Evolutionary conservation across 805 yeast species (phyloP).

Genomic region (Torulaspora delbrueckii): DNA sequence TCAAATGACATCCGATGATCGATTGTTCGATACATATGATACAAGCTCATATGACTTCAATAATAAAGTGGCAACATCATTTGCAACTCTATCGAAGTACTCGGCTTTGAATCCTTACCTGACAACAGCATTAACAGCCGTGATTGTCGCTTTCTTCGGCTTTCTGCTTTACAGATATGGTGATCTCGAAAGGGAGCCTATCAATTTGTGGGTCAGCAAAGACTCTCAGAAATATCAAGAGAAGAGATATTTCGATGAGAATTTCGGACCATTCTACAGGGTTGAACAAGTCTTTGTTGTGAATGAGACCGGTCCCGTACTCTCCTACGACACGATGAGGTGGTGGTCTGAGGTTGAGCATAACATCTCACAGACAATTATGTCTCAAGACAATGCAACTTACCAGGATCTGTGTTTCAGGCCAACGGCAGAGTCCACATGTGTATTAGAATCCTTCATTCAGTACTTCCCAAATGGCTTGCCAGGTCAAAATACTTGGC

Average conservation of each 20-base stretch:
- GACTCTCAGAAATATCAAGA: constrained; percentile 63
- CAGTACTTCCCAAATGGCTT: constrained; percentile 77
- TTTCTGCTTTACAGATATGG: constrained; percentile 42
- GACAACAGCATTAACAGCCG: constrained; percentile 42
- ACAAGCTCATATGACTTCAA: constrained; percentile 16
- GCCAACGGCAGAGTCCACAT: constrained; percentile 66
- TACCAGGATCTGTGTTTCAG: constrained; percentile 75
- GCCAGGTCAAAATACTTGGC: constrained; percentile 48
- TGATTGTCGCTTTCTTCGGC: constrained; percentile 33
- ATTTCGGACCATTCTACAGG: constrained; percentile 89
- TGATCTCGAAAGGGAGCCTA: constrained; percentile 71
- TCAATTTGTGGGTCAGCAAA: constrained; percentile 86
- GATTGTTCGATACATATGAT: constrained; percentile 21
- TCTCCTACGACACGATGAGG: constrained; percentile 60
- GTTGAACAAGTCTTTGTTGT: constrained; percentile 77
- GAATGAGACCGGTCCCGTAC: constrained; percentile 62
- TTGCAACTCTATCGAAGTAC: constrained; percentile 48
- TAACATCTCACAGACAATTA: constrained; percentile 40
- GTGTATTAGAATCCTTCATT: constrained; percentile 83
- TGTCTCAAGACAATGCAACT: constrained; percentile 30
- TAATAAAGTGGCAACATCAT: constrained; percentile 25
- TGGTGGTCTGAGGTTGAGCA: constrained; percentile 90
- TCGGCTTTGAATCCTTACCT: constrained; percentile 60
- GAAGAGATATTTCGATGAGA: constrained; percentile 63
- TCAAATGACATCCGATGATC: constrained; percentile 13